A percentile compares a stretch with the other conserved stretches of the same genome.
Evolutionary conservation across 176 grass and related monocot genomes (phyloP).

Genomic region (Saccharum officinarum): DNA sequence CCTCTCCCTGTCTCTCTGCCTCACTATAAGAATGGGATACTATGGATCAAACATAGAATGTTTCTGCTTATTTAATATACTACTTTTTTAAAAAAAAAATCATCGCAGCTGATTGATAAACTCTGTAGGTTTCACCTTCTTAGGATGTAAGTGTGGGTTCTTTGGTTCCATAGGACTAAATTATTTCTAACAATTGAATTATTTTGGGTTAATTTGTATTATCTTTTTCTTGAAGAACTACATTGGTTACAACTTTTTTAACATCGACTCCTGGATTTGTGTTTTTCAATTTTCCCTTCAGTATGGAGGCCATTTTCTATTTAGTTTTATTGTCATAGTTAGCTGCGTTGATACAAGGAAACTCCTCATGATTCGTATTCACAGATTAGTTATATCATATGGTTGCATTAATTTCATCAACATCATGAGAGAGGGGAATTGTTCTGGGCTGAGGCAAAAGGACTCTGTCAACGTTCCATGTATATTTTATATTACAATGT

Average conservation of each 20-base stretch:
- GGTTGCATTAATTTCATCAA: neutral
- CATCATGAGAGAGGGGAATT: neutral
- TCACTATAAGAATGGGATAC: conserved; percentile 6
- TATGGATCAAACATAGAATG: conserved; percentile 19
- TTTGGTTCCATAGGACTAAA: conserved; percentile 3
- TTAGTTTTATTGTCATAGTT: conserved; percentile 8
- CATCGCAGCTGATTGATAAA: neutral
- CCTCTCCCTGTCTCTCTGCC: neutral
- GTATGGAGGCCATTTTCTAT: conserved; percentile 1
- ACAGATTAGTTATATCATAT: neutral
- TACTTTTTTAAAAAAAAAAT: neutral
- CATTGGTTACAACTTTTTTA: neutral
- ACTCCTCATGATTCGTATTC: neutral
- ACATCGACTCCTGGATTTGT: neutral
- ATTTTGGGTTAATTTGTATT: conserved; percentile 1
- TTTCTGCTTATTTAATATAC: conserved; percentile 3
- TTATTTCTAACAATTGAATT: neutral
- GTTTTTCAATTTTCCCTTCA: neutral
- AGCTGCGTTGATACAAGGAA: neutral
- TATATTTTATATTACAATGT: neutral
- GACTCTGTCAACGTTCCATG: neutral
- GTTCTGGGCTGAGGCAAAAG: neutral
- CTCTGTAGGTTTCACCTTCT: conserved; percentile 6
- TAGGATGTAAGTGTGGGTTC: conserved; percentile 11
- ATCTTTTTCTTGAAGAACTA: conserved; percentile 2